Base-by-base conservation (phyloP, 306 rosid genomes). In the Cicer yamashitae region DNA sequence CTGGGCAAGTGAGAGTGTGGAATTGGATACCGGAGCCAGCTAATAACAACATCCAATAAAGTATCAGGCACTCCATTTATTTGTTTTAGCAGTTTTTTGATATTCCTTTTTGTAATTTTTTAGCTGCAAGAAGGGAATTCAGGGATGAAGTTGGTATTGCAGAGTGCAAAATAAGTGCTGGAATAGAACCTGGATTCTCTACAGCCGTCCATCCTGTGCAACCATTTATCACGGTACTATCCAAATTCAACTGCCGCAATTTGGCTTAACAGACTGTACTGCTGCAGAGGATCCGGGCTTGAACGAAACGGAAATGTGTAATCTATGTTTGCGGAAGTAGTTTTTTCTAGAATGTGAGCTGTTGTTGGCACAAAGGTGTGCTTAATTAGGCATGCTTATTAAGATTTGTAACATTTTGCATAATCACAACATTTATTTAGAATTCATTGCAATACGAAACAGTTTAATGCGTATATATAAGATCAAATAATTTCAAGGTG, bases 1-100 rank as follows among this genome's bases (percentile, higher is more conserved):
- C 97, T 1, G 98, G 98, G 46, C 86, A 86, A 86, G 96, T 94
- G 59, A 89, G 73, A 86, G 96, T 94, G 67, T 94, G 98, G 98
- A 87, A 85, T 56, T 90, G 92, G 97, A 62, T 39, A 73, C 25
- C 85, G 0, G 94, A 89, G 43, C 56, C 85, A 59, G 62, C 85
- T 54, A 18, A 80, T 13, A 67, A 45, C 58, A 59, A 79, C 56
- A 20, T 59, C 74, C 77, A 86, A 85, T 85, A 75, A 77, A 77
- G 53, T 12, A 65, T 20, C 37, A n/a, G 61, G 13, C 44, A 11
- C 59, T 70, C 22, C 65, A 54, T 17, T 64, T 10, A 22, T 71
- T 80, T 70, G 77, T 68, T 15, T 18, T 7, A 37, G 14, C 67
- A 5, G 74, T 66, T n/a, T 65, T 46, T 74, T 75, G 81, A 71